Percentiles rank a stretch among this genome's conserved stretches.
phyloP scores from a whole-genome alignment of 2,329 filamentous ascomycete species.

The Diaporthe eres region DNA sequence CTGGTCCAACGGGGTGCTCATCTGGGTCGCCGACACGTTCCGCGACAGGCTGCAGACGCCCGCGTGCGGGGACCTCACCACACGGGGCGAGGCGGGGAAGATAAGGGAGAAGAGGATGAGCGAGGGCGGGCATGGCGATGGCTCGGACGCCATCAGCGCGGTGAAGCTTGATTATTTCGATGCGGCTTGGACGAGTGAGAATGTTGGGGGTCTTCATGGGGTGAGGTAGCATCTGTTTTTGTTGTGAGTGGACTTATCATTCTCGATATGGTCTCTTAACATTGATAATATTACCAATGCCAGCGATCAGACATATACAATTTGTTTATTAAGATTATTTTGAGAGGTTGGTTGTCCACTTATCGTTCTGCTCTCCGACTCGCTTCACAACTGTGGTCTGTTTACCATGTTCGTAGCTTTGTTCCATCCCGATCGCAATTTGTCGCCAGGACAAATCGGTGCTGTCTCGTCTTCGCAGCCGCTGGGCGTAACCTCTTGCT shows the following conservation, averaged over 20 bases:
- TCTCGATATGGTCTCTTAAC: neutral
- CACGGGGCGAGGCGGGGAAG: conserved; percentile 49
- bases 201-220: conserved; percentile 33
- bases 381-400: neutral
- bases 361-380: neutral
- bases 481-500: neutral
- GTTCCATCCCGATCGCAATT: neutral
- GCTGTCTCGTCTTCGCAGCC: neutral
- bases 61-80: conserved; percentile 66
- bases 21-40: conserved; percentile 77
- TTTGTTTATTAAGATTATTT: neutral
- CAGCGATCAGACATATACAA: neutral
- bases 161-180: conserved; percentile 63
- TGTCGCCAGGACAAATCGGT: neutral
- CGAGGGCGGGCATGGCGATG: conserved; percentile 7
- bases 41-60: conserved; percentile 67
- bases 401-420: neutral
- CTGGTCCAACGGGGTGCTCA: conserved; percentile 78
- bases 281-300: neutral
- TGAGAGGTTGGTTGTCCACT: neutral
- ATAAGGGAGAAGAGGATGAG: conserved; percentile 41
- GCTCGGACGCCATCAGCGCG: conserved; percentile 49
- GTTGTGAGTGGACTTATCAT: neutral
- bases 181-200: conserved; percentile 56
- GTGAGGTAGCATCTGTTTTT: neutral